Percentiles rank a stretch among this genome's conserved stretches.
Evolutionary conservation across 2,329 filamentous ascomycete species (phyloP).

Genomic region (Acrocalymma vagum): DNA sequence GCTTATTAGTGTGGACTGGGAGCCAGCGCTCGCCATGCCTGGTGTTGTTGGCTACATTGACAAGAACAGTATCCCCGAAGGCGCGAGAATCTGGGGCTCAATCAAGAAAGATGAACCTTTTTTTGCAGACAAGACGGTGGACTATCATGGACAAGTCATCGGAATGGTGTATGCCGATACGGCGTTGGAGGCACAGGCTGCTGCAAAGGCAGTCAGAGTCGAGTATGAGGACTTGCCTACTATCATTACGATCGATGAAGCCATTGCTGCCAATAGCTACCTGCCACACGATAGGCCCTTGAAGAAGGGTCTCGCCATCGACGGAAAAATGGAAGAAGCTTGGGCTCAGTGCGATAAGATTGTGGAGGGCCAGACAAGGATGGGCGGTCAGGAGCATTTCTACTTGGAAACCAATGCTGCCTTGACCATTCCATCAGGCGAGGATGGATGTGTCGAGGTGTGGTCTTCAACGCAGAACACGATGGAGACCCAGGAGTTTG

Average conservation of each 20-base stretch:
- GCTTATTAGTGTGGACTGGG: constrained; percentile 79
- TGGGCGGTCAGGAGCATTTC: constrained; percentile 97
- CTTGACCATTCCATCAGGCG: constrained; percentile 82
- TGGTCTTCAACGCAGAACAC: constrained; percentile 58
- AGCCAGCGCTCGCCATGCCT: constrained; percentile 80
- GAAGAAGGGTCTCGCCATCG: constrained; percentile 70
- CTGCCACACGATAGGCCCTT: constrained; percentile 82
- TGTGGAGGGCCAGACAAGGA: constrained; percentile 82
- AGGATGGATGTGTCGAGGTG: constrained; percentile 93
- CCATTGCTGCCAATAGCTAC: constrained; percentile 86
- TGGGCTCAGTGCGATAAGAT: constrained; percentile 81
- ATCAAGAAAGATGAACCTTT: constrained; percentile 84
- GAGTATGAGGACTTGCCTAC: constrained; percentile 89
- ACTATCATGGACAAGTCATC: constrained; percentile 88
- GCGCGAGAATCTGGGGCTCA: constrained; percentile 91
- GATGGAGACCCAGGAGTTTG: constrained; percentile 64
- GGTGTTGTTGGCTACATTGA: constrained; percentile 88
- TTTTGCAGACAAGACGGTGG: constrained; percentile 88
- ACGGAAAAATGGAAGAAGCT: constrained; percentile 69
- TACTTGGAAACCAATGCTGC: constrained; percentile 93
- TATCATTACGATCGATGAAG: constrained; percentile 92
- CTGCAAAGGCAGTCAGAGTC: constrained; percentile 81
- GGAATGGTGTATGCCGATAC: constrained; percentile 85
- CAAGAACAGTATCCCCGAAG: constrained; percentile 77
- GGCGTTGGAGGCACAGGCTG: constrained; percentile 78